Evolutionary conservation across 176 grass and related monocot genomes (phyloP), one percentile per base, ranked within the genome.

Genomic region (Saccharum officinarum): DNA sequence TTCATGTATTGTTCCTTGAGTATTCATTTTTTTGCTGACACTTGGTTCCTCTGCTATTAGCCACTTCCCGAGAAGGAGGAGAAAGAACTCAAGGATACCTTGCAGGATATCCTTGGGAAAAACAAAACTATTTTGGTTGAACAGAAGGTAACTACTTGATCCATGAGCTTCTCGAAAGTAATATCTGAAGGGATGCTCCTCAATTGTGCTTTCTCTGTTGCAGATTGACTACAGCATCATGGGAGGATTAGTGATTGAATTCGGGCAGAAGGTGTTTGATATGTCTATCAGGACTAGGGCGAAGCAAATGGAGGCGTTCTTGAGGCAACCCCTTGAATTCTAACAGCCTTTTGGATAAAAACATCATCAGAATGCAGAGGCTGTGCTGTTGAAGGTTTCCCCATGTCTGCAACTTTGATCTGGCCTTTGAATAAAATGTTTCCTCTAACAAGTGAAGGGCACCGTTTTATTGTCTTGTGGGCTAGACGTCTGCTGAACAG

Each of bases 221-320:
- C 84, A 99, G 97, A 92, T 99, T 78, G 93, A 99, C 83, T 78
- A 94, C 72, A 89, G 79, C 62, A 96, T 96, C 80, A 87, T 96
- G 83, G 97, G 97, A 82, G 97, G 97, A 60, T 76, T 99, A 31
- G 88, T 99, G 84, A 85, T 99, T 69, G 88, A 99, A 79, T 96
- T 96, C 14, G 78, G 70, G 2, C 89, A 94, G 79, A 96, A 80
- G 84, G 93, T 99, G 28, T 89, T 99, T 23, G 93, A 99, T 67
- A 92, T 96, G 88, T 99, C 97, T 12, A 99, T 99, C 81, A 99
- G 55, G 90, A 96, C 93, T 9, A 94, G 92, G 87, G 97, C 88
- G 1, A 99, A 91, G 83, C 97, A 99, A 85, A 99, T 99, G 97
- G 97, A 99, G 82, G 52, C 84, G 0, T 82, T 87, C 88, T 92